Percentiles rank a stretch among this genome's conserved stretches.
Evolutionary conservation across 306 rosid species (phyloP).

Genomic region (Trichosanthes truncata): DNA sequence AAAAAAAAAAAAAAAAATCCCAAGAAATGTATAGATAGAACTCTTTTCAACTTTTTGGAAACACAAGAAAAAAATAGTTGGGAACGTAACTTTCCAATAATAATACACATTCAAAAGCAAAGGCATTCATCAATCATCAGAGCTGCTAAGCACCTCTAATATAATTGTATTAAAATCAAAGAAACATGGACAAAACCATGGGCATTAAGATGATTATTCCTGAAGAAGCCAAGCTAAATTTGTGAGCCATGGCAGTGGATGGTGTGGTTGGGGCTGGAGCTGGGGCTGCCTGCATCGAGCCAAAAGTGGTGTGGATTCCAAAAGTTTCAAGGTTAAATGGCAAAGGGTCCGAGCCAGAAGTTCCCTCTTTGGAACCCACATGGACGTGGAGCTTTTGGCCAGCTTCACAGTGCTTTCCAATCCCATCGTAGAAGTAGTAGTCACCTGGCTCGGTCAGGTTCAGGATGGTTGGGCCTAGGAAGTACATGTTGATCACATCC

Average conservation of each 20-base stretch:
- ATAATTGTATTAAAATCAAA: background rate
- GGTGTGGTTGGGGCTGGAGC: background rate
- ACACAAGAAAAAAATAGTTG: too few relatives aligned
- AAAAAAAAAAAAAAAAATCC: too few relatives aligned
- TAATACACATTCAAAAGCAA: too few relatives aligned
- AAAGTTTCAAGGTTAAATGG: slow-evolving; percentile 16
- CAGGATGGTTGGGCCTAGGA: slow-evolving; percentile 30
- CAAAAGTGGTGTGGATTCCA: background rate
- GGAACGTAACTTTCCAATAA: too few relatives aligned
- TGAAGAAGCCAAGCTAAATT: slow-evolving; percentile 4
- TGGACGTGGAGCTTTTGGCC: slow-evolving; percentile 56
- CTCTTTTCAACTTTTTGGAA: too few relatives aligned
- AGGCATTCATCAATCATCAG: too few relatives aligned
- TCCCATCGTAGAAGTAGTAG: slow-evolving; percentile 37
- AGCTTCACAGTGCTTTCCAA: slow-evolving; percentile 64
- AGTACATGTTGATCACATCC: slow-evolving; percentile 15
- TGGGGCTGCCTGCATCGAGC: background rate
- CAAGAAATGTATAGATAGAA: too few relatives aligned
- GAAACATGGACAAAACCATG: slow-evolving; percentile 16
- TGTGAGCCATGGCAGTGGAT: background rate
- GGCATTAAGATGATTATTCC: background rate
- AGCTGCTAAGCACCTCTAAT: too few relatives aligned
- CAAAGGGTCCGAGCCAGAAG: slow-evolving; percentile 2
- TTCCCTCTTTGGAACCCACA: slow-evolving; percentile 17
- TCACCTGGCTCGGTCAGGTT: slow-evolving; percentile 32